These are phyloP conservation scores for Galium porrigens DNA, from an alignment of 305 asterid genomes.

Conservation along the genomic window DNA sequence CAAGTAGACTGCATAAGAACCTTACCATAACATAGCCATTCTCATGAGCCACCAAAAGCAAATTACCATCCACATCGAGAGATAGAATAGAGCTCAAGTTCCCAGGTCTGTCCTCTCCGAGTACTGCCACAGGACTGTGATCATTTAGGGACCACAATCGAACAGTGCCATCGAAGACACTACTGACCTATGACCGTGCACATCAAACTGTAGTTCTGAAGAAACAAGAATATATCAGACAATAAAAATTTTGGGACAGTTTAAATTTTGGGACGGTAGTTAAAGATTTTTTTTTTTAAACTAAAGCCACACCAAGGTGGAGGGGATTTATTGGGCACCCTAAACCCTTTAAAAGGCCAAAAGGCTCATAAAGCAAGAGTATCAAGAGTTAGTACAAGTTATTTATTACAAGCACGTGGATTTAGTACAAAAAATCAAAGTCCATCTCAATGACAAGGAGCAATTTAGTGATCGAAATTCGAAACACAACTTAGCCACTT, in stretches of 20 bases:
- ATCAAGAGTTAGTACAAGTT: too few species aligned
- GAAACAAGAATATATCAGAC: neutral
- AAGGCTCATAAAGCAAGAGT: too few species aligned
- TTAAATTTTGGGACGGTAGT: neutral
- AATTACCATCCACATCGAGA: slow-evolving; percentile 39
- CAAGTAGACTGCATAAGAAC: neutral
- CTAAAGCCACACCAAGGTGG: too few species aligned
- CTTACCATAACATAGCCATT: slow-evolving; percentile 46
- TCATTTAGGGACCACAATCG: slow-evolving; percentile 75
- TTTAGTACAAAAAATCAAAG: too few species aligned
- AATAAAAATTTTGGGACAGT: neutral
- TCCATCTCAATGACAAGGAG: too few species aligned
- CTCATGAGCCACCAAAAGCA: slow-evolving; percentile 56
- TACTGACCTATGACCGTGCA: slow-evolving; percentile 66
- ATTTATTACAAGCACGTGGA: too few species aligned
- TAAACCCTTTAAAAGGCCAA: too few species aligned
- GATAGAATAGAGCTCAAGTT: slow-evolving; percentile 35
- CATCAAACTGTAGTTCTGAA: slow-evolving; percentile 50
- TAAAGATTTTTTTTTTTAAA: too few species aligned
- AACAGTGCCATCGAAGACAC: slow-evolving; percentile 84
- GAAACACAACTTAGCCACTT: too few species aligned
- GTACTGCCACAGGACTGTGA: slow-evolving; percentile 55
- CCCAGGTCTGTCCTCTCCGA: slow-evolving; percentile 44
- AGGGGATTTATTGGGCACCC: too few species aligned
- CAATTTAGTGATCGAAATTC: too few species aligned